Percentiles rank a stretch among this genome's conserved stretches.
These are phyloP conservation scores for Candida ulmi DNA, from an alignment of 805 yeast genomes.

Conservation along the genomic window DNA sequence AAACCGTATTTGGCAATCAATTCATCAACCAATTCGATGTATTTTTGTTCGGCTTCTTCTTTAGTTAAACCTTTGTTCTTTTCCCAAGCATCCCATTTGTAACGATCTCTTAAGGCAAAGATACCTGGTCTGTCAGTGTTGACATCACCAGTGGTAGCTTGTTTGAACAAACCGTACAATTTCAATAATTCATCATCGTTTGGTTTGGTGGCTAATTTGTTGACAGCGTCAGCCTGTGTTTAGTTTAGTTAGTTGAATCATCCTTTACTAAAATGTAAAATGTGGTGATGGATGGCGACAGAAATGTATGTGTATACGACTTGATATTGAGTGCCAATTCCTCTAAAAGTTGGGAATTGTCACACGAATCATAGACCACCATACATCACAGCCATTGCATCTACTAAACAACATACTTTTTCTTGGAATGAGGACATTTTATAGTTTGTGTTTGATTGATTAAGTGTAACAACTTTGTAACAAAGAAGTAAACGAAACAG, in stretches of 20 bases:
- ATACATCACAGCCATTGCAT: no score
- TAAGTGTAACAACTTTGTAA: no score
- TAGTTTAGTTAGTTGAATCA: constrained; percentile 1
- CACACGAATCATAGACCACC: no score
- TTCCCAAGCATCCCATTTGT: constrained; percentile 98
- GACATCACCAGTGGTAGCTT: constrained; percentile 96
- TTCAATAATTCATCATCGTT: constrained; percentile 79
- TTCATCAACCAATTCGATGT: constrained; percentile 63
- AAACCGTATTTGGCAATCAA: constrained; percentile 48
- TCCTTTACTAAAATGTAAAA: no score
- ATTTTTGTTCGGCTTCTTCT: constrained; percentile 85
- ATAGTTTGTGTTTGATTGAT: no score
- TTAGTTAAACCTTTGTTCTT: constrained; percentile 77
- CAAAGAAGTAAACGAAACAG: no score
- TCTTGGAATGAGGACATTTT: neutral
- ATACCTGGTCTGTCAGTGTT: constrained; percentile 81
- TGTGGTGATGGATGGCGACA: neutral
- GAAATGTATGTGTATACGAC: no score
- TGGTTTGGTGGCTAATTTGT: constrained; percentile 71
- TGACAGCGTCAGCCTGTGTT: constrained; percentile 71
- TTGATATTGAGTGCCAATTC: no score
- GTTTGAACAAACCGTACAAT: constrained; percentile 91
- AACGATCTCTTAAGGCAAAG: constrained; percentile 90
- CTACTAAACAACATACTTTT: neutral
- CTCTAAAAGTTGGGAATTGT: no score